Evolutionary conservation across 2,329 filamentous ascomycete genomes (phyloP).

Genomic region (Apiospora sp.): DNA sequence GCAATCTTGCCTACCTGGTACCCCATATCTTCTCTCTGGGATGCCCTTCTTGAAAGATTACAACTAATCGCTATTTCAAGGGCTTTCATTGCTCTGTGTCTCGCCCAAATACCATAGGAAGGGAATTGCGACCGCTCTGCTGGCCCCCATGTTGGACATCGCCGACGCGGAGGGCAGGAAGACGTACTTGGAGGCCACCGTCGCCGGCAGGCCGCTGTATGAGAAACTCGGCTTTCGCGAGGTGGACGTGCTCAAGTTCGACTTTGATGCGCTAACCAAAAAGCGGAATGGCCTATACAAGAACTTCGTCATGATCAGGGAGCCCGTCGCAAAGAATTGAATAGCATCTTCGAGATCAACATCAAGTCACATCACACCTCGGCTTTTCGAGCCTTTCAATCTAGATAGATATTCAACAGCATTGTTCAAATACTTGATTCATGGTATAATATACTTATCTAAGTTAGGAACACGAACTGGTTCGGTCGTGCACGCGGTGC

Average conservation of each 20-base stretch:
- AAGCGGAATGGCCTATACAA: slow-evolving; percentile 30
- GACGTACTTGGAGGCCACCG: slow-evolving; percentile 49
- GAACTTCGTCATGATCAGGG: slow-evolving; percentile 41
- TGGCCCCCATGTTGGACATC: slow-evolving; percentile 45
- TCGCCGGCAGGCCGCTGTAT: slow-evolving; percentile 46
- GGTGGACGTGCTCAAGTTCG: slow-evolving; percentile 42
- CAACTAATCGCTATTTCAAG: slow-evolving; percentile 32
- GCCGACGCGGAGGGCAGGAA: slow-evolving; percentile 44
- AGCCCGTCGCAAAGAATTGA: slow-evolving; percentile 30
- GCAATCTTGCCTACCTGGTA: not conserved
- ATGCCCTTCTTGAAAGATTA: too few relatives aligned
- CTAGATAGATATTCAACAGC: too few relatives aligned
- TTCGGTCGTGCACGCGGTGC: too few relatives aligned
- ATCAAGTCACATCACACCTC: too few relatives aligned
- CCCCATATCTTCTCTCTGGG: not conserved
- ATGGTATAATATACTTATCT: too few relatives aligned
- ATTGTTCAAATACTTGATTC: too few relatives aligned
- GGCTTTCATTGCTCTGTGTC: slow-evolving; percentile 46
- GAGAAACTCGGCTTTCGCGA: slow-evolving; percentile 47
- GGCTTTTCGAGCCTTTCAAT: too few relatives aligned
- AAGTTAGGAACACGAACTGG: too few relatives aligned
- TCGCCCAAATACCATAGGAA: slow-evolving; percentile 44
- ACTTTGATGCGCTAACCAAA: slow-evolving; percentile 34
- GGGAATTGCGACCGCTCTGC: slow-evolving; percentile 45
- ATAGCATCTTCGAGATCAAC: not conserved